Conservation (phyloP, 2,329 filamentous ascomycete species). For the Epichloe coenophiala region DNA sequence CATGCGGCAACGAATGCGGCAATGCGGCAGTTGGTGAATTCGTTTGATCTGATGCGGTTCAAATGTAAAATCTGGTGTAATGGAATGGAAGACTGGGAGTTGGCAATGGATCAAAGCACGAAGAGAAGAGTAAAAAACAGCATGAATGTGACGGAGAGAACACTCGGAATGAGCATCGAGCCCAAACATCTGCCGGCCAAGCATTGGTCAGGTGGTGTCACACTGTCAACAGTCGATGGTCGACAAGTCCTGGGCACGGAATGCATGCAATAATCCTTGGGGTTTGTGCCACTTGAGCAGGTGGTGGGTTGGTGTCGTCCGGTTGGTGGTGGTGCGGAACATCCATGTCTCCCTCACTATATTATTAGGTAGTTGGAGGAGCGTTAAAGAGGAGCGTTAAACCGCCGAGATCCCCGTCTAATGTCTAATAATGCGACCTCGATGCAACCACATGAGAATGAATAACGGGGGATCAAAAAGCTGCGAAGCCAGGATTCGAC, state of each 20-base stretch:
- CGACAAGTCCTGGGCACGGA: not conserved
- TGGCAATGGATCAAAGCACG: not conserved
- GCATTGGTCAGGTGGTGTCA: conserved; percentile 3
- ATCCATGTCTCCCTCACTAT: not conserved
- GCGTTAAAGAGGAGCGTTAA: not conserved
- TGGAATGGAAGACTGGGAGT: not conserved
- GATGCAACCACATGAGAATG: not conserved
- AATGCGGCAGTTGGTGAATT: not conserved
- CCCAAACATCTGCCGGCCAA: conserved; percentile 1
- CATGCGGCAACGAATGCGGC: no score
- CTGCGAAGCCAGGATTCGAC: no score
- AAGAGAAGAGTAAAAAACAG: not conserved
- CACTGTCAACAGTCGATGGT: not conserved
- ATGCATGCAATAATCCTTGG: not conserved
- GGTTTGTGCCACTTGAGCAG: not conserved
- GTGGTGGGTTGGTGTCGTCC: not conserved
- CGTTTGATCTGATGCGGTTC: not conserved
- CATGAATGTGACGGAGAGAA: not conserved
- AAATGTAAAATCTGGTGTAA: not conserved
- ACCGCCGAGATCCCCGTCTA: no score
- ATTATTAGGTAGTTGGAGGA: not conserved
- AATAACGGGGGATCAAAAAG: not conserved
- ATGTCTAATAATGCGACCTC: not conserved
- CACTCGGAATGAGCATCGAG: not conserved
- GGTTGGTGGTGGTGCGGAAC: not conserved